Base-by-base conservation (phyloP, 208 protist genomes). In the Wallacemonas sp. region DNA sequence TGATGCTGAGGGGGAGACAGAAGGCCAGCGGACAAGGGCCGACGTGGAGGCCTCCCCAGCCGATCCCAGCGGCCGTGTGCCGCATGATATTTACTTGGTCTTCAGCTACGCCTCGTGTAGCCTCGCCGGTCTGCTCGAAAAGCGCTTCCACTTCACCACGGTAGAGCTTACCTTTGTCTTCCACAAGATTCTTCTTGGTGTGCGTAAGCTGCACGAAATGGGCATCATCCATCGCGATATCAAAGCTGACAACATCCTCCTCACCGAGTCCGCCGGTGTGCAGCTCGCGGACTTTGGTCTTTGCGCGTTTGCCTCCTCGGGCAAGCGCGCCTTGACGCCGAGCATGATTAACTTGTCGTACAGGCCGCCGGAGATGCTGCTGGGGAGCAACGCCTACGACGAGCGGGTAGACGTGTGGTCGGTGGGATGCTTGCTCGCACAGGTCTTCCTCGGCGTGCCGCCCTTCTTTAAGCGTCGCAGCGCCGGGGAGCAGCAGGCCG, bases 301-400 rank as follows among this genome's bases (percentile, higher is more conserved):
- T 21, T 93, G 86, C 59, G 89, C 75, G 24, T 93, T 93, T 65
- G 72, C 63, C 26, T 60, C 68, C 19, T 66, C 55, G 3, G 79
- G 73, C 5, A 41, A 63, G 21, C 75, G 75, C 26, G 77, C 72
- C 28, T 62, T 88, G 47, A 97, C 94, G n/a, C 94, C 86, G 19
- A 92, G 91, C 63, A 96, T 98, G 58, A 93, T 97, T 46, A 98
- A 97, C n/a, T 75, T 97, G 24, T 91, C 90, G 72, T 99, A 98
- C 72, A 82, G 96, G 2, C 90, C 97, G 8, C 96, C 96, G n/a
- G 96, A 99, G 75, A 96, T 99, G 83, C 75, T 98, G 11, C 80
- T 98, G 27, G 95, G 96, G 17, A 79, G 73, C 26, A 75, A 62
- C 24, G 55, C 70, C 31, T 98, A 98, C 78, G 85, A 89, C 56